Evolutionary conservation across 306 rosid species (phyloP), one percentile per base, ranked within the genome.

Genomic region (Trichosanthes truncata): DNA sequence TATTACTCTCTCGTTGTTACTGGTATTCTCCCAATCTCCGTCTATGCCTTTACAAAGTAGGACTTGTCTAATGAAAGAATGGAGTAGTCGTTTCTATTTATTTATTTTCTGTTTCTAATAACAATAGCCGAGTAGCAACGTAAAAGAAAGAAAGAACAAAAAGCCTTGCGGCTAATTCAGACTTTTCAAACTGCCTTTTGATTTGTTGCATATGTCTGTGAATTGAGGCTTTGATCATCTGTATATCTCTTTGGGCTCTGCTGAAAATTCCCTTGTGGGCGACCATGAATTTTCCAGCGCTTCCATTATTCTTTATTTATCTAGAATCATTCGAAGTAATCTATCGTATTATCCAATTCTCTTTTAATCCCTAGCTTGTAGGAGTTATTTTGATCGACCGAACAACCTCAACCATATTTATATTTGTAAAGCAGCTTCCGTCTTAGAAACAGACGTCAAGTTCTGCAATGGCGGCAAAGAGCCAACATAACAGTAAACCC

Each of bases 391-490:
- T 1, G 56, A 4, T 4, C 0, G 56, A 51, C 7, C 56, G 20
- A 53, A 18, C 59, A 6, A 20, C 23, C 59, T 53, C n/a, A 51
- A 51, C 56, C 5, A n/a, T 15, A 53, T 53, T 20, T 53, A 20
- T 53, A 53, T 18, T 53, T 53, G 9, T 21, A 21, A 21, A 12
- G 18, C 36, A 43, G 36, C 55, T 11, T 21, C 53, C n/a, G 53
- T 9, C 29, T 46, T 69, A 5, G 20, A 69, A n/a, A n/a, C n/a
- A n/a, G n/a, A 69, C 21, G 23, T 69, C n/a, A 23, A 69, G 53
- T 21, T 23, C 33, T 72, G 23, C 85, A 79, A 94, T 92, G 97
- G 93, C 91, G 89, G 86, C 96, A 63, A 89, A 85, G 92, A 85
- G 83, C 77, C 82, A 79, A 49, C 80, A 80, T 18, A 77, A 13